Conservation (phyloP, 805 yeast species). For the Wickerhamiella cacticola region DNA sequence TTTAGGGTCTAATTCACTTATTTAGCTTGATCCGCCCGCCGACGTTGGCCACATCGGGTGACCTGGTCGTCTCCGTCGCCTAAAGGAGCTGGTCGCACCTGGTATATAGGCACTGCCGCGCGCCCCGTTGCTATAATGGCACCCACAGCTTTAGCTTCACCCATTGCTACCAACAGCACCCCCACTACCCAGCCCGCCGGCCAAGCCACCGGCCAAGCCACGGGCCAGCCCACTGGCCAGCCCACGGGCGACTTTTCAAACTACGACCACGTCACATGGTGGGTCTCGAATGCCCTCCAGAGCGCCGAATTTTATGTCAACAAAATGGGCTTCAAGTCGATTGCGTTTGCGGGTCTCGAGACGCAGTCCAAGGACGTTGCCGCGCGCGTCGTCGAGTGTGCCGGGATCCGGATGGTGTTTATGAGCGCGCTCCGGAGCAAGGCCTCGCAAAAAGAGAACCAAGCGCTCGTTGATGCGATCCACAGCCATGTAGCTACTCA, state of each 20-base stretch:
- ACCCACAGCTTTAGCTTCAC: too few relatives aligned
- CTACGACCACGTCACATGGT: constrained; percentile 60
- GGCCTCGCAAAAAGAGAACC: constrained; percentile 24
- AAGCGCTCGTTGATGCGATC: constrained; percentile 29
- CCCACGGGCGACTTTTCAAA: constrained; percentile 24
- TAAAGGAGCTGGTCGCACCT: neutral
- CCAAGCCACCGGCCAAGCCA: too few relatives aligned
- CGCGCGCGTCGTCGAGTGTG: constrained; percentile 51
- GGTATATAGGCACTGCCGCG: neutral
- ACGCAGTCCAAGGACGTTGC: constrained; percentile 46
- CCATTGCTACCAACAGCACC: too few relatives aligned
- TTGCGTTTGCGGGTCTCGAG: constrained; percentile 58
- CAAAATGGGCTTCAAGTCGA: constrained; percentile 49
- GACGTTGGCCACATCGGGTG: too few relatives aligned
- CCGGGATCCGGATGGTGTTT: constrained; percentile 40
- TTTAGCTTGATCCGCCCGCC: too few relatives aligned
- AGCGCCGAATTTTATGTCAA: constrained; percentile 43
- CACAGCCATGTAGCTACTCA: constrained; percentile 41
- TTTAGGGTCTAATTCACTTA: too few relatives aligned
- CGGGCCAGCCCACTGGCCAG: neutral
- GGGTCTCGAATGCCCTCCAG: constrained; percentile 60
- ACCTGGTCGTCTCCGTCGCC: too few relatives aligned
- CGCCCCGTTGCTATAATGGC: too few relatives aligned
- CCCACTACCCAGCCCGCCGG: too few relatives aligned
- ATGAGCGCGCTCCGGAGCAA: constrained; percentile 30